Percentiles rank a stretch among this genome's conserved stretches.
Evolutionary conservation across 768 basidiomycete species (phyloP).

Genomic region (Serendipita sp.): DNA sequence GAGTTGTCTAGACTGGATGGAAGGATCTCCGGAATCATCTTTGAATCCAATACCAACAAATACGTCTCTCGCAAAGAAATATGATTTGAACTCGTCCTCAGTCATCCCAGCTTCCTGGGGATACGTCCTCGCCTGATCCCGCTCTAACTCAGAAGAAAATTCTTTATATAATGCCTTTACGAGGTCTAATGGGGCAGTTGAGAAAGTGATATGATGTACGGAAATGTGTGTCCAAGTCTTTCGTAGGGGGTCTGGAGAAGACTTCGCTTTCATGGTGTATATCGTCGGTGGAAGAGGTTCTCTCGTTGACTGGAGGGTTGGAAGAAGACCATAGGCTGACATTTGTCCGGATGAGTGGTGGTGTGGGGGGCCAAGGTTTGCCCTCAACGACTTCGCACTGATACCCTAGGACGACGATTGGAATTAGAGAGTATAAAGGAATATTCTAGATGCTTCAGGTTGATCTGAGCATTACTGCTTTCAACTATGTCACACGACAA

Average conservation of each 20-base stretch:
- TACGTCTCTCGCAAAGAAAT: slow-evolving; percentile 66
- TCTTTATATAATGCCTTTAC: slow-evolving; percentile 41
- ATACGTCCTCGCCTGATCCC: slow-evolving; percentile 50
- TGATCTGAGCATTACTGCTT: no score
- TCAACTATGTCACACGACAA: no score
- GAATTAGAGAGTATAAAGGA: no score
- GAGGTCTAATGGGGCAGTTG: slow-evolving; percentile 33
- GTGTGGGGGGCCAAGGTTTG: no score
- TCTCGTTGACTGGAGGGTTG: not conserved
- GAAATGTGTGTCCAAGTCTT: slow-evolving; percentile 19
- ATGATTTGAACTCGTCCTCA: slow-evolving; percentile 44
- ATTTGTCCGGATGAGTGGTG: not conserved
- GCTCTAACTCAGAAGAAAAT: slow-evolving; percentile 61
- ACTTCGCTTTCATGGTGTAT: not conserved
- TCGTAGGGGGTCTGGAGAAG: no score
- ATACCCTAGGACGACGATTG: no score
- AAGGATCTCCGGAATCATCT: slow-evolving; percentile 10
- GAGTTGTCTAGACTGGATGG: slow-evolving; percentile 12
- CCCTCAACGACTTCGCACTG: no score
- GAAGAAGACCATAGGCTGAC: not conserved
- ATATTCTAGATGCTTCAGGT: no score
- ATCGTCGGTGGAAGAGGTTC: not conserved
- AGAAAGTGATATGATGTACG: slow-evolving; percentile 37
- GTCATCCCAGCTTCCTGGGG: slow-evolving; percentile 53
- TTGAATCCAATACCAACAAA: slow-evolving; percentile 41